A percentile compares a stretch with the other conserved stretches of the same genome.
These are phyloP conservation scores for Diutina siamensis DNA, from an alignment of 1,139 yeast genomes.

Conservation along the genomic window DNA sequence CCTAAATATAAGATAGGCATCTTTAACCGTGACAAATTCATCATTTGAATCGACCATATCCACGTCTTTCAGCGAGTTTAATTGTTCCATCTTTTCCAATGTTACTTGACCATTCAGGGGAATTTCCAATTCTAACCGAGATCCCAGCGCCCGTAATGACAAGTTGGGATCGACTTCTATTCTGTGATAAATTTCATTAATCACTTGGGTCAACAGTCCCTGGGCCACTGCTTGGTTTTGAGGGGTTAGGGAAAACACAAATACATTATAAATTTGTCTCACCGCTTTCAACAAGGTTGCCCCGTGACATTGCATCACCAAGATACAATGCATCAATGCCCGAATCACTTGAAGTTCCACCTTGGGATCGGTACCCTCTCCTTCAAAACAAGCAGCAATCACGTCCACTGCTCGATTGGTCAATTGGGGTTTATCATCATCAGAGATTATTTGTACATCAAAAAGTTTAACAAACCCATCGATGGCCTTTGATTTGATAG, in stretches of 20 bases:
- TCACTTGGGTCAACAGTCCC: constrained; percentile 86
- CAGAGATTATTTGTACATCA: not conserved
- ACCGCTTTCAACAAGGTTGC: constrained; percentile 81
- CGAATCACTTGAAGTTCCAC: constrained; percentile 88
- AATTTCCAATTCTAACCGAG: constrained; percentile 2
- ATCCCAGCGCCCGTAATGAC: not conserved
- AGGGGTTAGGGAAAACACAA: constrained; percentile 70
- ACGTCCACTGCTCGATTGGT: constrained; percentile 82
- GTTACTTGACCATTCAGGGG: constrained; percentile 31
- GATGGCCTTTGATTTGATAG: not conserved
- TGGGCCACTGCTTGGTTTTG: constrained; percentile 91
- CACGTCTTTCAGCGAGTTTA: constrained; percentile 43
- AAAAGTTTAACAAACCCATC: not conserved
- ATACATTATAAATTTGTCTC: constrained; percentile 86
- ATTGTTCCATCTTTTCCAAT: constrained; percentile 42
- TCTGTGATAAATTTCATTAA: constrained; percentile 73
- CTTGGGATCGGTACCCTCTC: constrained; percentile 82
- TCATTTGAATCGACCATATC: constrained; percentile 45
- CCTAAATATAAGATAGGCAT: constrained; percentile 85
- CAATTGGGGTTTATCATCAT: constrained; percentile 14
- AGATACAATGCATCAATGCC: constrained; percentile 80
- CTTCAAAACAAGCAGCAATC: constrained; percentile 77
- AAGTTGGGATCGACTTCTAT: constrained; percentile 18
- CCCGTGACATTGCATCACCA: constrained; percentile 83
- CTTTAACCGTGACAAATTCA: constrained; percentile 60